A percentile compares a stretch with the other conserved stretches of the same genome.
These are phyloP conservation scores for Hemileccinum rubropunctum DNA, from an alignment of 768 basidiomycete genomes.

Conservation along the genomic window DNA sequence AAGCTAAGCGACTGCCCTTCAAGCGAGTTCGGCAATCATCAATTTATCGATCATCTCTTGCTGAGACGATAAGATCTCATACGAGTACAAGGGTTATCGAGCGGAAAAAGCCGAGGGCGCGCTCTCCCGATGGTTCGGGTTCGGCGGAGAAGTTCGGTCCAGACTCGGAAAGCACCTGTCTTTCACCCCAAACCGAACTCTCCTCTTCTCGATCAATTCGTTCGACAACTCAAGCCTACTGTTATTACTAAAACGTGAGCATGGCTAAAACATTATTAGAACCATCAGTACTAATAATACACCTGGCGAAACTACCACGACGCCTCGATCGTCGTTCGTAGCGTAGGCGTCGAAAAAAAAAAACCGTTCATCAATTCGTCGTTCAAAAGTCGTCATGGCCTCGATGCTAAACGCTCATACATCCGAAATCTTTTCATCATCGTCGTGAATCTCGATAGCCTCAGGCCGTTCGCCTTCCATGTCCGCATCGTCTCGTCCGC, in stretches of 20 bases:
- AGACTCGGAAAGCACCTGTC: too few relatives aligned
- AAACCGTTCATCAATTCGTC: not conserved
- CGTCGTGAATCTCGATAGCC: constrained; percentile 9
- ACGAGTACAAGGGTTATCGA: too few relatives aligned
- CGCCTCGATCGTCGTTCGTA: not conserved
- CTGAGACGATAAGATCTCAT: too few relatives aligned
- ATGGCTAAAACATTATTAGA: not conserved
- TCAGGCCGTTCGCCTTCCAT: constrained; percentile 18
- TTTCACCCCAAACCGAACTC: not conserved
- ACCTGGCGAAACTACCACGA: not conserved
- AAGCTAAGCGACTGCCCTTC: too few relatives aligned
- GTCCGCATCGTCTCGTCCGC: constrained; percentile 49
- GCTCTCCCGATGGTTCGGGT: too few relatives aligned
- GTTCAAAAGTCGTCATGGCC: not conserved
- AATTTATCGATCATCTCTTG: too few relatives aligned
- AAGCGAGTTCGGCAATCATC: too few relatives aligned
- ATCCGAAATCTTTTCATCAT: constrained; percentile 20
- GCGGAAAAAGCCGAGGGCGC: too few relatives aligned
- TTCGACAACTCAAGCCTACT: too few relatives aligned
- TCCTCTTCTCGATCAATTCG: not conserved
- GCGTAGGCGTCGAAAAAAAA: not conserved
- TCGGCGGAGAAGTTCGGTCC: too few relatives aligned
- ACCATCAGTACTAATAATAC: not conserved
- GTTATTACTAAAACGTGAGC: not conserved
- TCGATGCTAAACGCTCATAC: constrained; percentile 4